A percentile compares a stretch with the other conserved stretches of the same genome.
Conservation (phyloP, 805 yeast species). For the Danielia reshetovae region DNA sequence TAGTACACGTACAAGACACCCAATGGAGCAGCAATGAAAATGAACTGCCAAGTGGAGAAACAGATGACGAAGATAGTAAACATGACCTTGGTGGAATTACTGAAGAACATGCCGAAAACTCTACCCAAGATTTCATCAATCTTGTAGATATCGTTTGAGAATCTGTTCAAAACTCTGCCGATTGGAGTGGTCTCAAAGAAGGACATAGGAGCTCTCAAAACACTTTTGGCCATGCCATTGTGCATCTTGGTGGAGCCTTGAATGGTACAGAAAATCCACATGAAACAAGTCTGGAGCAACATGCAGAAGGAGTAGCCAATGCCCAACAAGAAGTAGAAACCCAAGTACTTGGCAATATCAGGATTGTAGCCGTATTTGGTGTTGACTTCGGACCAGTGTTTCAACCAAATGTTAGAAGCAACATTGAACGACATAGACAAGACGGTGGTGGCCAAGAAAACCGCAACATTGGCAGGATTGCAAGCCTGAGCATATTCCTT, state of each 20-base stretch:
- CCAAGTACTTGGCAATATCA: constrained; percentile 63
- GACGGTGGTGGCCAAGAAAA: constrained; percentile 55
- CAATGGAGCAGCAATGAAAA: constrained; percentile 69
- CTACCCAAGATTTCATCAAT: constrained; percentile 77
- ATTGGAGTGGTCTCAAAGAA: constrained; percentile 95
- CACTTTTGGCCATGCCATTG: constrained; percentile 63
- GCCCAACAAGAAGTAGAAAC: constrained; percentile 74
- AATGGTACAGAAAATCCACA: constrained; percentile 81
- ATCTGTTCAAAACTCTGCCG: constrained; percentile 87
- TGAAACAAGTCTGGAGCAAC: constrained; percentile 60
- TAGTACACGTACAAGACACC: constrained; percentile 61
- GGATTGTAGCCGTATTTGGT: constrained; percentile 68
- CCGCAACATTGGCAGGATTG: constrained; percentile 58
- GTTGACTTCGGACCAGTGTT: constrained; percentile 95
- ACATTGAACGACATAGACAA: constrained; percentile 60
- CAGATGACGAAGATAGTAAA: constrained; percentile 80
- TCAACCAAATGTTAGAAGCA: constrained; percentile 83
- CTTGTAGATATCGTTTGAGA: constrained; percentile 85
- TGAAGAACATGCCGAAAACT: constrained; percentile 66
- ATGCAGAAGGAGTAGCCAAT: constrained; percentile 56
- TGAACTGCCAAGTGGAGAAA: constrained; percentile 82
- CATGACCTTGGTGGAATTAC: constrained; percentile 55
- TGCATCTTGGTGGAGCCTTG: constrained; percentile 77
- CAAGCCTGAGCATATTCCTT: constrained; percentile 83
- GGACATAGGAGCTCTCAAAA: constrained; percentile 88